Evolutionary conservation across 2,329 filamentous ascomycete genomes (phyloP).

Genomic region (Septoria linicola): DNA sequence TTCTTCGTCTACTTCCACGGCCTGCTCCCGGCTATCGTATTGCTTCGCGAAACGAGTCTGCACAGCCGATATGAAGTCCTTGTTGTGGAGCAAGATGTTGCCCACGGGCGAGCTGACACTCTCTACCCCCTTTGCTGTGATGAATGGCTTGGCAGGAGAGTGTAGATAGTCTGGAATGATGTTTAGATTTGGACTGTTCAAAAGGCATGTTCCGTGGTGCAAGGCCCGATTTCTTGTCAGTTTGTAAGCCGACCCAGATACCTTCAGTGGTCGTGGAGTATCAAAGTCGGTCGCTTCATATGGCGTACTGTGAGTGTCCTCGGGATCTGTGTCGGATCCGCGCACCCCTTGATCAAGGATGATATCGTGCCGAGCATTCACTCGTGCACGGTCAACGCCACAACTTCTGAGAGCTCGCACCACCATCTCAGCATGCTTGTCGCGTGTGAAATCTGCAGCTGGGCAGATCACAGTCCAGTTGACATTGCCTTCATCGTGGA

Average conservation of each 20-base stretch:
- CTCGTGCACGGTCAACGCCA: conserved; percentile 61
- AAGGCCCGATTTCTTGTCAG: conserved; percentile 76
- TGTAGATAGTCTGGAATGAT: conserved; percentile 68
- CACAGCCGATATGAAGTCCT: conserved; percentile 47
- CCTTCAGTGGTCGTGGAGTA: conserved; percentile 58
- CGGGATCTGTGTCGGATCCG: conserved; percentile 30
- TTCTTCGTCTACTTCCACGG: conserved; percentile 54
- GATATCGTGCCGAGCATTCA: conserved; percentile 92
- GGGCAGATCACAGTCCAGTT: conserved; percentile 94
- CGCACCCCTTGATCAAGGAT: conserved; percentile 61
- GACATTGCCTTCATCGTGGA: conserved; percentile 88
- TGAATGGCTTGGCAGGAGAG: conserved; percentile 73
- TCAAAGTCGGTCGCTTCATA: conserved; percentile 40
- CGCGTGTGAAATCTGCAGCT: conserved; percentile 70
- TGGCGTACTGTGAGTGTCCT: conserved; percentile 47
- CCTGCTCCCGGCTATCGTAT: conserved; percentile 53
- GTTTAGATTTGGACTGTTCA: conserved; percentile 71
- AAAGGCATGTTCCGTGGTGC: conserved; percentile 89
- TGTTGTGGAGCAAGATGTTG: conserved; percentile 66
- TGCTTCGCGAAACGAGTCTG: conserved; percentile 62
- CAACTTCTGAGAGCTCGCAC: conserved; percentile 71
- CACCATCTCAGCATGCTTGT: conserved; percentile 90
- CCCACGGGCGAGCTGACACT: conserved; percentile 82
- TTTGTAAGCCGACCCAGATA: conserved; percentile 95
- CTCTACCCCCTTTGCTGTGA: conserved; percentile 81